Evolutionary conservation across 352 stramenopile species (phyloP), one percentile per base, ranked within the genome.

Genomic region (Phytophthora citrophthora): DNA sequence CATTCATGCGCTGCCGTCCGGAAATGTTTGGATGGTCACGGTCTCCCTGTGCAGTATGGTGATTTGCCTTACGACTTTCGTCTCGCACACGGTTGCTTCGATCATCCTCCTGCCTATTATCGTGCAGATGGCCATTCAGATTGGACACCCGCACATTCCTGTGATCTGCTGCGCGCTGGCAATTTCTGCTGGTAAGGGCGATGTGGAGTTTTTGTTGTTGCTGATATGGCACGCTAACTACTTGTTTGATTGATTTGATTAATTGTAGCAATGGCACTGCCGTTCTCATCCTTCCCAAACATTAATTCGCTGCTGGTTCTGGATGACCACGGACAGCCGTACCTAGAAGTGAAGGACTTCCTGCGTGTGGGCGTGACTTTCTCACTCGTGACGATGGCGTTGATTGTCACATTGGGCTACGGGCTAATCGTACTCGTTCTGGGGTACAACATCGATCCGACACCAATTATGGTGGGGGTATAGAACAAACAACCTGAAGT

Each of bases 21-120:
- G 86, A 29, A 93, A 79, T 41, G 86, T 94, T 26, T 97, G 86
- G 80, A 72, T 97, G 53, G 81, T 96, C 32, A 91, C 88, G 0
- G 61, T 96, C 15, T 92, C 90, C n/a, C 74, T 98, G 20, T 94
- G 94, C 58, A 75, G 77, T 43, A 76, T 97, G 18, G 86, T 95
- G 54, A 77, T 96, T 50, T 89, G 75, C 45, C 77, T 98, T 23
- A 96, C 92, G 15, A 97, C 92, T n/a, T 97, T 98, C 49, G 91
- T 97, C 40, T 97, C 90, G 55, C 92, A 98, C 76, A 97, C 91
- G 16, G 92, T 98, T 26, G 91, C 89, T 46, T 93, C 91, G 44
- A 94, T 98, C 61, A 96, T 98, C 38, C 72, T 98, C 39, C 72
- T 97, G 61, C 92, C 92, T 12, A 94, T 98, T 55, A 97, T 98